These are phyloP conservation scores for Trichomonascaceae sp. DNA, from an alignment of 1,139 yeast species.

Conservation along the genomic window DNA sequence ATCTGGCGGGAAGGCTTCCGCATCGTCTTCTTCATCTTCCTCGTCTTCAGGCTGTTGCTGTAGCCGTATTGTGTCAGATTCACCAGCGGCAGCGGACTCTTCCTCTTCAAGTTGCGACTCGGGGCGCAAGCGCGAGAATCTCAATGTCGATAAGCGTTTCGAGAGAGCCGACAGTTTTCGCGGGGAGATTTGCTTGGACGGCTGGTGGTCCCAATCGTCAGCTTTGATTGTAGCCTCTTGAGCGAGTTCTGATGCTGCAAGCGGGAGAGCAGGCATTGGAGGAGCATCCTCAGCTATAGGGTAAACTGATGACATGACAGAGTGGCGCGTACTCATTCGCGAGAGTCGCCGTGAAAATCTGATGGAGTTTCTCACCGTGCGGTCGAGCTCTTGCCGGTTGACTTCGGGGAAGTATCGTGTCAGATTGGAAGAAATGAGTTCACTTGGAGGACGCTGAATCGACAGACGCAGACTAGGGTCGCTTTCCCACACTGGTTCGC, in stretches of 20 bases:
- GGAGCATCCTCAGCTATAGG: slow-evolving; percentile 18
- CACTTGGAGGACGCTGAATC: slow-evolving; percentile 91
- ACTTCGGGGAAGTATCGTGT: slow-evolving; percentile 90
- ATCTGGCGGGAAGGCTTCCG: too few species aligned
- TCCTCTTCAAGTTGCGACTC: too few species aligned
- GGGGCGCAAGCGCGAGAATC: slow-evolving; percentile 14
- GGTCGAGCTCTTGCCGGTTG: slow-evolving; percentile 55
- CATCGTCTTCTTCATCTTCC: slow-evolving; percentile 17
- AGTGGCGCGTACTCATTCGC: slow-evolving; percentile 19
- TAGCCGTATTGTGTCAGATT: neutral
- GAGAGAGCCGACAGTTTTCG: slow-evolving; percentile 11
- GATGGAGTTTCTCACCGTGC: slow-evolving; percentile 74
- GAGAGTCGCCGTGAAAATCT: slow-evolving; percentile 58
- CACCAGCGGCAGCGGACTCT: too few species aligned
- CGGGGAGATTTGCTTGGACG: neutral
- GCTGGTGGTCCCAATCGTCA: too few species aligned
- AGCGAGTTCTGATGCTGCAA: slow-evolving; percentile 3
- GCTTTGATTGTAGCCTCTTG: slow-evolving; percentile 1
- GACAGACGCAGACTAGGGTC: slow-evolving; percentile 31
- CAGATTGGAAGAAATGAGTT: slow-evolving; percentile 76
- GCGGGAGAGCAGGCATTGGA: slow-evolving; percentile 18
- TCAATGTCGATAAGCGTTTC: slow-evolving; percentile 17
- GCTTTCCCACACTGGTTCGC: slow-evolving; percentile 1
- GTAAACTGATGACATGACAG: slow-evolving; percentile 17
- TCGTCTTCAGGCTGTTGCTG: neutral